Evolutionary conservation across 2,329 filamentous ascomycete species (phyloP), one percentile per base, ranked within the genome.

Genomic region (Pseudophaeomoniella oleicola): DNA sequence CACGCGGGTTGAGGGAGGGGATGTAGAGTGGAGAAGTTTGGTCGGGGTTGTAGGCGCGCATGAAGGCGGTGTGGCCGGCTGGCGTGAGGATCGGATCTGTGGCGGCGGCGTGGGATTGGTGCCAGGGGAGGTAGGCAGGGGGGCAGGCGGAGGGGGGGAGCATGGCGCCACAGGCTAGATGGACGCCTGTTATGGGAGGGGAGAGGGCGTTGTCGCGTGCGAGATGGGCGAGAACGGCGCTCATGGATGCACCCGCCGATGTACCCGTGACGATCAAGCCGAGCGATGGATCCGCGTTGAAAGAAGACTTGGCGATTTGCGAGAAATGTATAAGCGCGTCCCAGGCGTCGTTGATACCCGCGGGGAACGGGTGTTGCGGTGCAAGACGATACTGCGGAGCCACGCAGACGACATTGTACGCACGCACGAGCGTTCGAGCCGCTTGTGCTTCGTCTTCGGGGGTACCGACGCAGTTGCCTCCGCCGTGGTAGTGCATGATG

Each of bases 231-330:
- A 17, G 14, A 6, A 18, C 13, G 9, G 13, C 18, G n/a, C 14
- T 12, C 4, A 34, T 12, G 11, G n/a, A 16, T 12, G 45, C 65
- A 6, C 66, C 66, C 0, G 68, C 64, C 9, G 62, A 67, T 1
- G 58, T 56, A 1, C 68, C 67, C 12, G 64, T 65, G 10, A 69
- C 39, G n/a, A 71, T 41, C 41, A 71, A 69, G 0, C 65, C 67
- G 10, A 53, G 52, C 4, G 51, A 48, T 0, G 61, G 56, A 38
- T 67, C 56, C 6, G 59, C 59, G 5, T 54, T 56, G 3, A 67
- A 44, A 37, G 14, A 47, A 22, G 38, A 39, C 11, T 43, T 40
- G 13, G 63, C 59, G 38, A 68, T 61, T 11, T 51, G 42, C 10
- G 55, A 56, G 22, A 43, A 43, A 44, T 44, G 46, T 32, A 39